Conservation (phyloP, 352 stramenopile species). For the Pythium utonaiense region DNA sequence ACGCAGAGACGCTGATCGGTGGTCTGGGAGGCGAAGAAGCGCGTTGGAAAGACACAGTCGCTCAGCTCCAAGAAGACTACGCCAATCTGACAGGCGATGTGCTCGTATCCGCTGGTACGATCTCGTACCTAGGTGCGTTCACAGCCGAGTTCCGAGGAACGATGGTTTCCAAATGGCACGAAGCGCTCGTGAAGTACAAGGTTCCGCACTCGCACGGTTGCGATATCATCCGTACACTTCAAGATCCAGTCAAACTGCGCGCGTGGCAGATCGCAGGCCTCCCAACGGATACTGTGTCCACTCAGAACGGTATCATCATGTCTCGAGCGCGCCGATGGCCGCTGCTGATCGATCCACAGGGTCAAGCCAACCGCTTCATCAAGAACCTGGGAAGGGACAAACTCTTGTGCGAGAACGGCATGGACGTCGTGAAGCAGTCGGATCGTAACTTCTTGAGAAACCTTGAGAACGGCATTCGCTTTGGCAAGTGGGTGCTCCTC, state of each 20-base stretch:
- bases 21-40: slow-evolving; percentile 81
- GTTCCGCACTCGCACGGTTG: slow-evolving; percentile 83
- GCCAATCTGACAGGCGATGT: slow-evolving; percentile 83
- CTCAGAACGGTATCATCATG: slow-evolving; percentile 94
- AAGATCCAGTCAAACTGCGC: slow-evolving; percentile 86
- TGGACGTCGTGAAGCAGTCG: slow-evolving; percentile 90
- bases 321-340: slow-evolving; percentile 78
- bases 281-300: slow-evolving; percentile 87
- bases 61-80: slow-evolving; percentile 71
- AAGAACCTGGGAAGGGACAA: slow-evolving; percentile 88
- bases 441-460: slow-evolving; percentile 86
- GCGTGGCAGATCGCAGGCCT: slow-evolving; percentile 87
- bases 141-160: slow-evolving; percentile 82
- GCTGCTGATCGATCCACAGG: slow-evolving; percentile 90
- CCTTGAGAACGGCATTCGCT: slow-evolving; percentile 88
- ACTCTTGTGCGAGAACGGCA: slow-evolving; percentile 81
- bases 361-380: slow-evolving; percentile 91
- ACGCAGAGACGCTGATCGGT: slow-evolving; percentile 83
- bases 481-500: slow-evolving; percentile 89
- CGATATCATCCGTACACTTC: slow-evolving; percentile 80
- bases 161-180: slow-evolving; percentile 62
- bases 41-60: slow-evolving; percentile 81
- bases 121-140: slow-evolving; percentile 87
- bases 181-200: slow-evolving; percentile 48
- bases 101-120: slow-evolving; percentile 80